These are phyloP conservation scores for Cystobasidium slooffiae DNA, from an alignment of 1,284 basidiomycete species.

Conservation along the genomic window DNA sequence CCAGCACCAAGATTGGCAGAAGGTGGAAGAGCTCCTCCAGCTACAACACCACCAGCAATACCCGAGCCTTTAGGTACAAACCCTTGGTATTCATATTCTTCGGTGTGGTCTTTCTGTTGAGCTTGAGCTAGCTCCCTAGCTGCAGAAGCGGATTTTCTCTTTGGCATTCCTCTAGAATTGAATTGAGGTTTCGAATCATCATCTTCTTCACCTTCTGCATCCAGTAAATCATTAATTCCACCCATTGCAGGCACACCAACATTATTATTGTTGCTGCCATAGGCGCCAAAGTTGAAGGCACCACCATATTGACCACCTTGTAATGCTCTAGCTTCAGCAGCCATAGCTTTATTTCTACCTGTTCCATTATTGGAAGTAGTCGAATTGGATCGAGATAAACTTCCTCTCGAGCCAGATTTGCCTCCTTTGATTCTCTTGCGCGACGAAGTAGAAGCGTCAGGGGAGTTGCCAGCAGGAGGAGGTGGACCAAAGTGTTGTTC, in stretches of 20 bases:
- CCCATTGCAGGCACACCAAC: neutral
- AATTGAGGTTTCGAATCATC: conserved; percentile 30
- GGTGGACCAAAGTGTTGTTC: conserved; percentile 30
- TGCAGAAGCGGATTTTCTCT: conserved; percentile 28
- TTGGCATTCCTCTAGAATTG: conserved; percentile 22
- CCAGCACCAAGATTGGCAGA: neutral
- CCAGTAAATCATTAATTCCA: neutral
- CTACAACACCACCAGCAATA: neutral
- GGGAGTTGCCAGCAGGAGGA: conserved; percentile 18
- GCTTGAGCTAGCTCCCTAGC: conserved; percentile 29
- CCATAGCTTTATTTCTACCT: conserved; percentile 15
- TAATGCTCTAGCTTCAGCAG: conserved; percentile 34
- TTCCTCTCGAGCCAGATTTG: conserved; percentile 17
- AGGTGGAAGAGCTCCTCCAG: conserved; percentile 3
- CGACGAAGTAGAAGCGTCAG: conserved; percentile 24
- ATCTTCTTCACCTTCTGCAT: conserved; percentile 3
- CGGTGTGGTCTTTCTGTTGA: conserved; percentile 26
- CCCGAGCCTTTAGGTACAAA: conserved; percentile 24
- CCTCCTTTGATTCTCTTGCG: conserved; percentile 22
- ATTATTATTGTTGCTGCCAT: conserved; percentile 6
- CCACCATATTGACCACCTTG: conserved; percentile 18
- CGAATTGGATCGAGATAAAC: conserved; percentile 25
- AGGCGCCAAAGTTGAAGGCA: conserved; percentile 21
- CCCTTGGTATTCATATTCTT: conserved; percentile 32
- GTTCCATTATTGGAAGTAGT: conserved; percentile 23